These are phyloP conservation scores for Aspergillus fumigatus DNA, from an alignment of 2,329 filamentous ascomycete genomes.

Conservation along the genomic window DNA sequence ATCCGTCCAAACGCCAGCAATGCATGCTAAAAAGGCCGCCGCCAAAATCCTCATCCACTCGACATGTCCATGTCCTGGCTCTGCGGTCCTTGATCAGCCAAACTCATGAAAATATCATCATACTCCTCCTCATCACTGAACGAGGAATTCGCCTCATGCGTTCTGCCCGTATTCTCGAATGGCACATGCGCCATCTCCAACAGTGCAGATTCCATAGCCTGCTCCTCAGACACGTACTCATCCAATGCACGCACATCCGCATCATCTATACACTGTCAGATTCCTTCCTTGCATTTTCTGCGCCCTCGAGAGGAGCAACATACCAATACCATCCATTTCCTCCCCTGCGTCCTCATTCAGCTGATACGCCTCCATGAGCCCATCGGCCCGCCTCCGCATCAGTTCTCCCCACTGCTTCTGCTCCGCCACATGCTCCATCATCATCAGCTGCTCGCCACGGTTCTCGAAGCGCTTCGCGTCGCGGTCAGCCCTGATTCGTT, in stretches of 20 bases:
- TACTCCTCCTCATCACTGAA: constrained; percentile 58
- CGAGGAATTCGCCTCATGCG: constrained; percentile 14
- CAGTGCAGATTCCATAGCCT: constrained; percentile 30
- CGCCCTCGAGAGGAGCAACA: constrained; percentile 3
- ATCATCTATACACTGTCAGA: constrained; percentile 16
- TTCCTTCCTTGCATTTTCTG: background rate
- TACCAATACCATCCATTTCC: constrained; percentile 23
- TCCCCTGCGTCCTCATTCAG: constrained; percentile 18
- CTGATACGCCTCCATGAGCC: constrained; percentile 12
- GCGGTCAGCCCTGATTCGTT: constrained; percentile 38
- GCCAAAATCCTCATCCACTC: constrained; percentile 4
- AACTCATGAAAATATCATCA: constrained; percentile 61
- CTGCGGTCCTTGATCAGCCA: constrained; percentile 45
- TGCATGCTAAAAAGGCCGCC: background rate
- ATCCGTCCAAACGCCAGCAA: constrained; percentile 1
- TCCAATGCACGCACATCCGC: constrained; percentile 28
- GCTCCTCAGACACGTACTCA: constrained; percentile 33
- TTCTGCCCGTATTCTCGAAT: background rate
- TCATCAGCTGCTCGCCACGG: constrained; percentile 41
- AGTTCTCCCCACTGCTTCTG: constrained; percentile 36
- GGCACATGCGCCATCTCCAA: constrained; percentile 12
- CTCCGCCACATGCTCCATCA: constrained; percentile 38
- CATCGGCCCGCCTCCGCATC: constrained; percentile 32
- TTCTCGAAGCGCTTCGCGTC: constrained; percentile 35
- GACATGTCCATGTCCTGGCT: constrained; percentile 40